Base-by-base conservation (phyloP, 345 rosid genomes). In the Cardiospermum halicacabum region DNA sequence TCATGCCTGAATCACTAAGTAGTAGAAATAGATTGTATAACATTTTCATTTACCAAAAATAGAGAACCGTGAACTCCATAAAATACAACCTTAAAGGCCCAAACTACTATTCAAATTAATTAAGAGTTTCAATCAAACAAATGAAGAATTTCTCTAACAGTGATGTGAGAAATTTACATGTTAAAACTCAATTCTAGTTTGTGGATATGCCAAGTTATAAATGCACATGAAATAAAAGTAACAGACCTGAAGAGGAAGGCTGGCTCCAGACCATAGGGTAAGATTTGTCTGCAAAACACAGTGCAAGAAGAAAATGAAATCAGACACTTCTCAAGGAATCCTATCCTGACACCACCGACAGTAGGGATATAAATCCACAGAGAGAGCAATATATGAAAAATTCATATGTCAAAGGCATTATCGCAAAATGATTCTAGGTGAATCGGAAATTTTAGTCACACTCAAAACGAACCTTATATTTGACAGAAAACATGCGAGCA, bases 211-310 rank as follows among this genome's bases (percentile, higher is more conserved):
- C 16, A 15, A 24, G 16, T 50, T 1, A 45, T 49, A 27, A 51
- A 36, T n/a, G 27, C 13, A 30, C n/a, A 28, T 28, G 26, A 16
- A 11, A 27, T 50, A 16, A 50, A 43, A 53, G 2, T 9, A 24
- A 71, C 65, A 59, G 62, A 93, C 98, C 96, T 93, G 98, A 72
- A 93, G 96, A 65, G 98, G 98, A 72, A 90, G 80, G 78, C 78
- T 85, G 72, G 98, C 94, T 78, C 98, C 97, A 64, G 97, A 85
- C 96, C 97, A 93, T 68, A 80, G 90, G 40, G 95, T 88, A 56
- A 93, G 90, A 73, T 88, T 93, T 69, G 96, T 82, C 98, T 93
- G 92, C 79, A 89, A 60, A 61, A 64, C 69, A 75, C 28, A 71
- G 28, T 40, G 28, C 53, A 74, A n/a, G 25, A 68, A 28, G 4